Base-by-base conservation (phyloP, 768 basidiomycete genomes). In the Macrolepiota fuliginosa region DNA sequence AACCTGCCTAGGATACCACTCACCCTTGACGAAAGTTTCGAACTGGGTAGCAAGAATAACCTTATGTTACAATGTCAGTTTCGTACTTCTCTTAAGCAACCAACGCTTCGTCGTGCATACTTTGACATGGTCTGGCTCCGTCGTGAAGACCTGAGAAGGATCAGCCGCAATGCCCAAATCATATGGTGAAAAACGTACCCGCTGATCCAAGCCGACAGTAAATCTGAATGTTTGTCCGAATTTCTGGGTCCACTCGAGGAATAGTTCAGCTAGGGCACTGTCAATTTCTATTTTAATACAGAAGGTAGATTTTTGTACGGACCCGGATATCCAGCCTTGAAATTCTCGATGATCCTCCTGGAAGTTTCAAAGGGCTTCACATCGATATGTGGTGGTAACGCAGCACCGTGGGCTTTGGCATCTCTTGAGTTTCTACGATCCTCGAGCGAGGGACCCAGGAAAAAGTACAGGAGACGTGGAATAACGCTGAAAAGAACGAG, bases 1-100 rank as follows among this genome's bases (percentile, higher is more conserved):
- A 45, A 45, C 11, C n/a, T 15, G 25, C 24, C 32, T 54, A 32
- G 40, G 17, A 37, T 24, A 40, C 54, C 35, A 11, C 58, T 57
- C 25, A 70, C 79, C 79, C 71, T 81, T 81, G 27, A 74, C 76
- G 53, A 78, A 83, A 24, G 67, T 67, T 45, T 76, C 74, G 56
- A 83, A 83, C 58, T 82, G 74, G 1, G 80, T 81, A 1, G 81
- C 76, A 5, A 83, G 74, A 37, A 80, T 70, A 17, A 73, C 73
- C 72, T 71, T 51, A 53, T 47, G 19, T 29, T 1, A 40, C 39
- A 13, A 11, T 19, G 24, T 54, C 17, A 62, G 40, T 24, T n/a
- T 37, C 22, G 40, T 56, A 9, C 57, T 32, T n/a, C 29, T n/a
- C 3, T 24, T 2, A 5, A 17, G 42, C 6, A 22, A 35, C 13